A percentile compares a stretch with the other conserved stretches of the same genome.
Conservation (phyloP, 2,329 filamentous ascomycete genomes). For the Cercospora janseana region DNA sequence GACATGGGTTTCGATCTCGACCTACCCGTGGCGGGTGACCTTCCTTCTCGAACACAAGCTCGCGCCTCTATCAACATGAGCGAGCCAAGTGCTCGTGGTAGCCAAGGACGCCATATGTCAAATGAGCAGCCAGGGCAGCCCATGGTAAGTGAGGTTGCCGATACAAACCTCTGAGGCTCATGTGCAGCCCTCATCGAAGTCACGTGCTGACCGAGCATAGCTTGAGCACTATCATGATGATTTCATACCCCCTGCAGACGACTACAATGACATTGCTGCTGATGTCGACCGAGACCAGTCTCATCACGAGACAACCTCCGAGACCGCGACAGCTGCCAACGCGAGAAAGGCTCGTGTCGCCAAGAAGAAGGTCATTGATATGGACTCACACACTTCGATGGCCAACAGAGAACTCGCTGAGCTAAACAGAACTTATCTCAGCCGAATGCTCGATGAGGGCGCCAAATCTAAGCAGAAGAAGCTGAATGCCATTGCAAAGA, state of each 20-base stretch:
- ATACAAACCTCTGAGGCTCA: not conserved
- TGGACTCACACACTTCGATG: constrained; percentile 54
- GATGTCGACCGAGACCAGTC: not conserved
- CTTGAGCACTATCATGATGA: constrained; percentile 31
- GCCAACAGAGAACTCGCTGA: constrained; percentile 55
- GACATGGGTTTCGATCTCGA: constrained; percentile 58
- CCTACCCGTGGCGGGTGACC: constrained; percentile 14
- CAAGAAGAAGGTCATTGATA: constrained; percentile 39
- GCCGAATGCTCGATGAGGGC: constrained; percentile 56
- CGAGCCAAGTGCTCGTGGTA: constrained; percentile 11
- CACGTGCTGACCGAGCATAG: constrained; percentile 1
- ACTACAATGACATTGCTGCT: constrained; percentile 2
- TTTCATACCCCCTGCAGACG: constrained; percentile 26
- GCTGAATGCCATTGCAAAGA: constrained; percentile 52
- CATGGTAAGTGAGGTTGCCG: constrained; percentile 5
- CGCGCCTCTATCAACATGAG: constrained; percentile 9
- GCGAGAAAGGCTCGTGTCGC: constrained; percentile 40
- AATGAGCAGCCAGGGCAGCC: constrained; percentile 12
- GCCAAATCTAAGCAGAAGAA: constrained; percentile 29
- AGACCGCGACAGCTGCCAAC: constrained; percentile 42
- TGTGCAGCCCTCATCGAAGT: not conserved
- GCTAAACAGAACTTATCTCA: constrained; percentile 60
- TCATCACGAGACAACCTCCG: constrained; percentile 36
- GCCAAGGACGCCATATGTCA: constrained; percentile 32
- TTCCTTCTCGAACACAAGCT: constrained; percentile 20